These are phyloP conservation scores for Clonostachys rosea DNA, from an alignment of 2,329 filamentous ascomycete genomes.

Conservation along the genomic window DNA sequence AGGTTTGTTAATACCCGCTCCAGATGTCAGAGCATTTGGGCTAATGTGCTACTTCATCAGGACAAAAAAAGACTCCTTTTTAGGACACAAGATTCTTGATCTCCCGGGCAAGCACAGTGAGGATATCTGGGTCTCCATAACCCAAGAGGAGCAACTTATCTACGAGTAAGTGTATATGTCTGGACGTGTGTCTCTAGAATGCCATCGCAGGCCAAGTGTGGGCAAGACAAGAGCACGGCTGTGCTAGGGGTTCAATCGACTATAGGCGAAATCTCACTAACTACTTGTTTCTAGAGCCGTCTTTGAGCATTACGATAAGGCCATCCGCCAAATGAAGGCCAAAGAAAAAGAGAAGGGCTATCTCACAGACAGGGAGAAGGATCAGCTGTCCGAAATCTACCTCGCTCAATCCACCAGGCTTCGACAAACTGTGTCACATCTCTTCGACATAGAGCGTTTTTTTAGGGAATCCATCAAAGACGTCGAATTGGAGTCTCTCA, in stretches of 20 bases:
- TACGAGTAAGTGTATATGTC: conserved; percentile 11
- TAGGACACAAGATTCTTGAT: conserved; percentile 14
- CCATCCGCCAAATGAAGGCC: too few relatives aligned
- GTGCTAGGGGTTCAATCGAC: too few relatives aligned
- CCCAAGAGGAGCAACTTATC: conserved; percentile 14
- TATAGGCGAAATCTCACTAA: too few relatives aligned
- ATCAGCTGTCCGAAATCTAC: neutral
- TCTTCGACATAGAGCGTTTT: conserved; percentile 18
- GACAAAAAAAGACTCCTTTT: conserved; percentile 16
- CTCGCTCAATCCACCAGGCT: conserved; percentile 1
- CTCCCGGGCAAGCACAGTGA: conserved; percentile 8
- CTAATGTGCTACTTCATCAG: conserved; percentile 6
- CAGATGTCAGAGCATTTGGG: too few relatives aligned
- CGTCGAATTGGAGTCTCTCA: neutral
- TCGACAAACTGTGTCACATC: conserved; percentile 16
- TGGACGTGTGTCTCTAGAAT: too few relatives aligned
- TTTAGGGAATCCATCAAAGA: conserved; percentile 3
- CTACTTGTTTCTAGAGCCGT: too few relatives aligned
- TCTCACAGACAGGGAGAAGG: neutral
- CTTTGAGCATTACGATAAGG: too few relatives aligned
- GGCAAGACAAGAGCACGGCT: too few relatives aligned
- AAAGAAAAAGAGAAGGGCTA: too few relatives aligned
- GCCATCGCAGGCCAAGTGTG: too few relatives aligned
- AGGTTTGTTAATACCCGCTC: conserved; percentile 9
- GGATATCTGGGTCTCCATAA: conserved; percentile 15